Conservation (phyloP, 345 rosid species). For the Gossypium thurberi region DNA sequence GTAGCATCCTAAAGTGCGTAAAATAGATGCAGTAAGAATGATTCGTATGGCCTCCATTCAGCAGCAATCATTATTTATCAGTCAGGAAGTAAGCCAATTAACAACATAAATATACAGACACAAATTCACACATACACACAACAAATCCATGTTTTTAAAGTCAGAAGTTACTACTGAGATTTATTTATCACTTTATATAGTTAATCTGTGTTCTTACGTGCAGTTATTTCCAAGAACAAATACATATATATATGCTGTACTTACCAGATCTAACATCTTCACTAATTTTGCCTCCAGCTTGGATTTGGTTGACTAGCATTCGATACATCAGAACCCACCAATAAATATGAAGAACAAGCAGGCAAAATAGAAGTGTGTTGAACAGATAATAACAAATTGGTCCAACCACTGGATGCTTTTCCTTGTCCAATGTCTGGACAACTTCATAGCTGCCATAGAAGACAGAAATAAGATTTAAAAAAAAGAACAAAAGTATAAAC, state of each 20-base stretch:
- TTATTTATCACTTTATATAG: neutral
- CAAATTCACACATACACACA: neutral
- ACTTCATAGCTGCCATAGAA: slow-evolving; percentile 70
- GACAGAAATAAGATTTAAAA: neutral
- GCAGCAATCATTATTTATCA: neutral
- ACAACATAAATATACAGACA: neutral
- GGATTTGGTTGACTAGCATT: slow-evolving; percentile 80
- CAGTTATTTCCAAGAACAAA: neutral
- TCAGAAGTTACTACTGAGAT: neutral
- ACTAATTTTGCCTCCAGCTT: slow-evolving; percentile 60
- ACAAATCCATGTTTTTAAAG: neutral
- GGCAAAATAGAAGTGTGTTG: slow-evolving; percentile 63
- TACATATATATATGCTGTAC: neutral
- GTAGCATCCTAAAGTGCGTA: too few relatives aligned
- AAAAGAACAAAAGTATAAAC: neutral
- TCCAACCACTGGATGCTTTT: slow-evolving; percentile 56
- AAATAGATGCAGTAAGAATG: too few relatives aligned
- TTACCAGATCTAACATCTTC: slow-evolving; percentile 94
- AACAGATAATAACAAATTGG: slow-evolving; percentile 71
- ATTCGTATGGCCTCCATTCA: neutral
- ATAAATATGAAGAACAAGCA: slow-evolving; percentile 77
- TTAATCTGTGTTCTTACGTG: neutral
- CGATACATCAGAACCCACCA: slow-evolving; percentile 91
- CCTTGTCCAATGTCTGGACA: slow-evolving; percentile 55
- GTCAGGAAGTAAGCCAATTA: neutral